These are phyloP conservation scores for Wickerhamomyces tratensis DNA, from an alignment of 805 yeast species.

Conservation along the genomic window DNA sequence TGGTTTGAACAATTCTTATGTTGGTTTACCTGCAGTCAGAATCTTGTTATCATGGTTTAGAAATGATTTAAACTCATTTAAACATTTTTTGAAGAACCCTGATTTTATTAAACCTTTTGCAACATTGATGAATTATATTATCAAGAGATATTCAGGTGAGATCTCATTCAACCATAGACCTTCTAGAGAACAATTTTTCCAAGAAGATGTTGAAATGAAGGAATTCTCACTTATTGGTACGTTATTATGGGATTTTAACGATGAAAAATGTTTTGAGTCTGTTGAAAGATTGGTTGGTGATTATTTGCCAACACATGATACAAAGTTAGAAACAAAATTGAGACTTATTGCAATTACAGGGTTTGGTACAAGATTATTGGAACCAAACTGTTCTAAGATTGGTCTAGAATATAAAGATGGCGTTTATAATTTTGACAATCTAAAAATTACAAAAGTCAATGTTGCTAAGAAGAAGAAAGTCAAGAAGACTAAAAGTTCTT, in stretches of 20 bases:
- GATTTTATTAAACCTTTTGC: slow-evolving; percentile 22
- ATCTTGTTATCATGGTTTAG: slow-evolving; percentile 49
- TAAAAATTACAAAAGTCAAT: background rate
- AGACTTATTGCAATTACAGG: slow-evolving; percentile 26
- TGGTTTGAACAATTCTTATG: slow-evolving; percentile 1
- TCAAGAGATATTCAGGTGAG: slow-evolving; percentile 3
- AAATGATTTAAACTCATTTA: slow-evolving; percentile 28
- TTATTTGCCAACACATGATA: slow-evolving; percentile 16
- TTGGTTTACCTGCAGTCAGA: slow-evolving; percentile 31
- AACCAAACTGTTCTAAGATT: too few relatives aligned
- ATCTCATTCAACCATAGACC: slow-evolving; percentile 25
- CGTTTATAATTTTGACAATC: background rate
- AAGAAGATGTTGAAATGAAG: slow-evolving; percentile 54
- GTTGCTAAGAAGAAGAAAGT: too few relatives aligned
- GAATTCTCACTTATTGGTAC: slow-evolving; percentile 49
- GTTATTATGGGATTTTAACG: slow-evolving; percentile 53
- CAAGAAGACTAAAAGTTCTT: too few relatives aligned
- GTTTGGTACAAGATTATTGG: slow-evolving; percentile 17
- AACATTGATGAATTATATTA: slow-evolving; percentile 20
- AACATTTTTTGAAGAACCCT: slow-evolving; percentile 21
- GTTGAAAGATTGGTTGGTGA: slow-evolving; percentile 13
- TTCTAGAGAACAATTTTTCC: slow-evolving; percentile 41
- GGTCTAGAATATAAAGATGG: too few relatives aligned
- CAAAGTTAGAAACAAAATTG: slow-evolving; percentile 20
- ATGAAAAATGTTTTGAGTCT: slow-evolving; percentile 18